Base-by-base conservation (phyloP, 2,329 filamentous ascomycete species). In the Corynespora cassiicola region DNA sequence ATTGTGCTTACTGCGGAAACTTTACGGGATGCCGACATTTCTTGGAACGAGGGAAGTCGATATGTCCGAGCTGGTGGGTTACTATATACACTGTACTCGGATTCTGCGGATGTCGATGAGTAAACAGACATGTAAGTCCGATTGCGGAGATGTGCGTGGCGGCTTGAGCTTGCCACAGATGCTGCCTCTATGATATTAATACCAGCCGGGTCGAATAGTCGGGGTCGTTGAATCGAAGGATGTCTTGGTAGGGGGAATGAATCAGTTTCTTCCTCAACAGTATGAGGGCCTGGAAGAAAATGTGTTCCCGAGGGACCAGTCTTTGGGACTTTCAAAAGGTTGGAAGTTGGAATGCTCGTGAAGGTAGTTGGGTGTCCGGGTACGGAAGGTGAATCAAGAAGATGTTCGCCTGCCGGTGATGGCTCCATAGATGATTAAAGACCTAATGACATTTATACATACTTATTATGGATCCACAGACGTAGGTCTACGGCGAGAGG, bases 51-150 rank as follows among this genome's bases (percentile, higher is more conserved):
- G 22, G 58, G 55, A 2, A 54, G 15, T 2, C 40, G 38, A 37
- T 66, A 65, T 17, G 12, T 38, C 15, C 54, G 54, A 22, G 57
- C 47, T 22, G 55, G 58, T 16, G 56, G 61, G 27, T 47, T 60
- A 47, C 41, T 58, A 31, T 58, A 63, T 18, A 44, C 45, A 35
- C 45, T 59, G 26, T 50, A 20, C 3, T 54, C 39, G 10, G 51
- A 57, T 14, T 53, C 40, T 22, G 36, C 31, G 6, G 54, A 58
- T 14, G 47, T 40, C 11, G 36, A 35, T n/a, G 55, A 61, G 31
- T 50, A 50, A 5, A 51, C 44, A 16, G 55, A 60, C 50, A 61
- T 56, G 27, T 47, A 52, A 40, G 23, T 11, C 25, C 34, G 37
- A 17, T 39, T 30, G 23, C 28, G 45, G n/a, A 25, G 25, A 10